These are phyloP conservation scores for Polygonum maritimum DNA, from an alignment of 148 eudicot genomes.

Conservation along the genomic window DNA sequence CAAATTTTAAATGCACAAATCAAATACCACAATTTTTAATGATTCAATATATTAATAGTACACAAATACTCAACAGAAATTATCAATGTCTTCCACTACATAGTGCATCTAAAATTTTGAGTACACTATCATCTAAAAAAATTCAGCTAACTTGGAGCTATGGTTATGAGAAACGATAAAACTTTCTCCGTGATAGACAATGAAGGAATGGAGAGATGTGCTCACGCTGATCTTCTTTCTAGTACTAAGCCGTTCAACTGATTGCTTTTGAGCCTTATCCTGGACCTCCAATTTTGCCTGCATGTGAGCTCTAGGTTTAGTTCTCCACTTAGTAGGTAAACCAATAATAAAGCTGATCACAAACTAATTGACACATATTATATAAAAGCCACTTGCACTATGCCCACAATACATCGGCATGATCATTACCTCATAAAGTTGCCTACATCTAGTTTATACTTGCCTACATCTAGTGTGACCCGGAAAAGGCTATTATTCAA, in stretches of 20 bases:
- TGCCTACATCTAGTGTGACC: too few relatives aligned
- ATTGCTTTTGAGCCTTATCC: conserved; percentile 43
- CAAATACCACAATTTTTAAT: too few relatives aligned
- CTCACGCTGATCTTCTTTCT: conserved; percentile 65
- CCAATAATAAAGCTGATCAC: background rate
- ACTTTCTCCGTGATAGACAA: background rate
- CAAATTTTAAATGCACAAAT: too few relatives aligned
- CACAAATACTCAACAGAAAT: too few relatives aligned
- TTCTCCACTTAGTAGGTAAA: background rate
- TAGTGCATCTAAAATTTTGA: too few relatives aligned
- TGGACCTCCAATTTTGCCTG: conserved; percentile 57
- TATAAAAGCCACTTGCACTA: background rate
- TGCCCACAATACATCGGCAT: background rate
- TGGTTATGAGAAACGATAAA: background rate
- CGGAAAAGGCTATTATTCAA: too few relatives aligned
- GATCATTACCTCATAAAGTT: conserved; percentile 57
- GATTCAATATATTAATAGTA: too few relatives aligned
- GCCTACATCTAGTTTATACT: too few relatives aligned
- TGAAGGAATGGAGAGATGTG: background rate
- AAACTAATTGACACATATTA: background rate
- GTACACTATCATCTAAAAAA: too few relatives aligned
- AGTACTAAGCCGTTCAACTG: conserved; percentile 49
- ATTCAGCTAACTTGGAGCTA: background rate
- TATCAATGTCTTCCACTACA: too few relatives aligned
- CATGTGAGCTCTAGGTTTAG: conserved; percentile 13